Base-by-base conservation (phyloP, 2,329 filamentous ascomycete species). In the Chalaropsis thielavioides region DNA sequence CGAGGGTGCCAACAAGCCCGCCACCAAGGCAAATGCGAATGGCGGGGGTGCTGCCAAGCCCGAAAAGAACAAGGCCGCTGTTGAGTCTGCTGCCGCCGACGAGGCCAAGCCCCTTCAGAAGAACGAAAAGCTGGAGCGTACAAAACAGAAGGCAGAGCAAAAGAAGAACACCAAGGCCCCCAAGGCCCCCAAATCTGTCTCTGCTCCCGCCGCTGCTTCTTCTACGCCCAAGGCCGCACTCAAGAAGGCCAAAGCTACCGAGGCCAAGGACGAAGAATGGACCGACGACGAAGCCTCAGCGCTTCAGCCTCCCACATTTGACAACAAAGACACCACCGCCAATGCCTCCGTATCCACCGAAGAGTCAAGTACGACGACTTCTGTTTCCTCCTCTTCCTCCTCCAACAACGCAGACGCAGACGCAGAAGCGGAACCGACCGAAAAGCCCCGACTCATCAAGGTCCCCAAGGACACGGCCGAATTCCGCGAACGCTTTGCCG, bases 401-500 rank as follows among this genome's bases (percentile, higher is more conserved):
- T 81, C 85, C 64, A 88, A 87, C 64, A 89, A 87, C 24, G 80
- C 84, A 59, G 78, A 83, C 8, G 31, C 7, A 7, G 46, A 51
- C 2, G 8, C 46, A n/a, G n/a, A 19, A 31, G 2, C 13, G 78
- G 81, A 4, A 79, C 81, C 41, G 80, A 83, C 67, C 49, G 51
- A 65, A 17, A 84, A 83, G 71, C 81, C 82, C 15, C 88, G 86
- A 73, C 81, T 83, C 68, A 81, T 85, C 72, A 85, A 84, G 71
- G 76, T 87, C 38, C 87, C 87, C 64, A 79, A 84, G 68, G 86
- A 92, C 72, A 87, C 86, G 51, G 84, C 89, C 67, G 83, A 87
- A 31, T 83, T 96, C 59, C 86, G 88, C 71, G 84, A 87, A 66
- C 87, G 92, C 56, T 80, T 99, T 62, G 86, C 88, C 65, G 88